Evolutionary conservation across 352 stramenopile genomes (phyloP).

Genomic region (Thraustochytrium striatum): DNA sequence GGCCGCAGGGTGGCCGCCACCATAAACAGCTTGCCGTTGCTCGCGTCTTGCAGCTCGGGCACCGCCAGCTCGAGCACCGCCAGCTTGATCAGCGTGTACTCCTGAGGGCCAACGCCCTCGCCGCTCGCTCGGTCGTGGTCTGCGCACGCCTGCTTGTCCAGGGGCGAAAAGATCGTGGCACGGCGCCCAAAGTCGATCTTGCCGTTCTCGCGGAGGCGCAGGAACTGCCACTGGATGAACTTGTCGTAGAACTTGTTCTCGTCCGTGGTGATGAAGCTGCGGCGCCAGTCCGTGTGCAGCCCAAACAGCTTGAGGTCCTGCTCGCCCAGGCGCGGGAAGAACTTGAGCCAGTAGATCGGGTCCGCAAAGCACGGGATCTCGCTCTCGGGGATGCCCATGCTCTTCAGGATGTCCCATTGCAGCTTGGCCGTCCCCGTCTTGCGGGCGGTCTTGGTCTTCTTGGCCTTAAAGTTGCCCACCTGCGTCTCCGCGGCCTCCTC

Average conservation of each 20-base stretch:
- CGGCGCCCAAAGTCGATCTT: constrained; percentile 88
- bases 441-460: constrained; percentile 95
- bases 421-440: constrained; percentile 93
- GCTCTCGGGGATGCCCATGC: constrained; percentile 77
- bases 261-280: constrained; percentile 98
- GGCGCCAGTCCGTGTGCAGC: constrained; percentile 92
- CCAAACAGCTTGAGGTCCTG: constrained; percentile 96
- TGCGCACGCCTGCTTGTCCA: constrained; percentile 95
- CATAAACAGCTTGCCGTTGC: constrained; percentile 78
- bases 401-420: constrained; percentile 97
- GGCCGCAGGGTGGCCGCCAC: constrained; percentile 95
- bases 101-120: constrained; percentile 96
- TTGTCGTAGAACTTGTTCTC: constrained; percentile 95
- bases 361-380: constrained; percentile 94
- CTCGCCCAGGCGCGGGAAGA: constrained; percentile 95
- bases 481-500: constrained; percentile 66
- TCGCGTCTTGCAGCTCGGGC: constrained; percentile 65
- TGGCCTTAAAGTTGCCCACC: constrained; percentile 70
- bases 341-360: constrained; percentile 94
- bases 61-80: constrained; percentile 70
- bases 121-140: constrained; percentile 97
- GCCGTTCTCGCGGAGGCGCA: constrained; percentile 84
- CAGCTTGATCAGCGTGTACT: constrained; percentile 99
- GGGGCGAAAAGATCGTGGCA: constrained; percentile 94
- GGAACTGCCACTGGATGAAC: constrained; percentile 99